Conservation (phyloP, 768 basidiomycete genomes). For the Pulveroboletus sp. region DNA sequence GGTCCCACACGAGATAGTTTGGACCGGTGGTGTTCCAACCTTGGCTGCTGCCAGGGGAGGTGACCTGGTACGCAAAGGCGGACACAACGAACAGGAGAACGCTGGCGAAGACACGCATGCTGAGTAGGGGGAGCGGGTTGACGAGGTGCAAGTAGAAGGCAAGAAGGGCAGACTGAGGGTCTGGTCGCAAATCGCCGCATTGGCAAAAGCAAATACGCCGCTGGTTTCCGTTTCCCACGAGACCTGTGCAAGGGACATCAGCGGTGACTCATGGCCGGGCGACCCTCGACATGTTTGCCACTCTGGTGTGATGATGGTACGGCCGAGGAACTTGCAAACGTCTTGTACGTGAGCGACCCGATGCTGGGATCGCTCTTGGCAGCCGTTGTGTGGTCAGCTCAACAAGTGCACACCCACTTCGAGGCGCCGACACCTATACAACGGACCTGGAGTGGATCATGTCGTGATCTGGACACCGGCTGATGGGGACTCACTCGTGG, state of each 20-base stretch:
- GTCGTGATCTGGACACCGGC: not conserved
- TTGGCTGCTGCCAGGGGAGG: slow-evolving; percentile 39
- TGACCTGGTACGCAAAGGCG: slow-evolving; percentile 60
- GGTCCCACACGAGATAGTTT: slow-evolving; percentile 55
- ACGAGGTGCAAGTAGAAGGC: not conserved
- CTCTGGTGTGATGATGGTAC: no score
- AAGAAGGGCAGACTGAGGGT: slow-evolving; percentile 2
- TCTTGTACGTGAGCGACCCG: no score
- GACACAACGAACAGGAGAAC: slow-evolving; percentile 50
- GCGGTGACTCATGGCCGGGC: no score
- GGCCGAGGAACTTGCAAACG: no score
- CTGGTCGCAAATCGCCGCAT: slow-evolving; percentile 6
- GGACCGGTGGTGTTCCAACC: slow-evolving; percentile 58
- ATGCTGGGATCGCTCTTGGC: no score
- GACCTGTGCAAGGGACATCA: not conserved
- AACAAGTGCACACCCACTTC: not conserved
- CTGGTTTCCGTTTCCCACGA: not conserved
- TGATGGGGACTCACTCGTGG: slow-evolving; percentile 3
- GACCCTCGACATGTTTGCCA: no score
- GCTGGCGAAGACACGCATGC: slow-evolving; percentile 42
- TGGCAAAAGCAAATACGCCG: not conserved
- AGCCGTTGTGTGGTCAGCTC: not conserved
- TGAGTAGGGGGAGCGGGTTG: slow-evolving; percentile 1
- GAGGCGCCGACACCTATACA: not conserved
- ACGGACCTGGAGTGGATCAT: not conserved